Percentiles rank a stretch among this genome's conserved stretches.
phyloP scores from a whole-genome alignment of 192 early-diverging fungal species.

The Coemansia sp. region DNA sequence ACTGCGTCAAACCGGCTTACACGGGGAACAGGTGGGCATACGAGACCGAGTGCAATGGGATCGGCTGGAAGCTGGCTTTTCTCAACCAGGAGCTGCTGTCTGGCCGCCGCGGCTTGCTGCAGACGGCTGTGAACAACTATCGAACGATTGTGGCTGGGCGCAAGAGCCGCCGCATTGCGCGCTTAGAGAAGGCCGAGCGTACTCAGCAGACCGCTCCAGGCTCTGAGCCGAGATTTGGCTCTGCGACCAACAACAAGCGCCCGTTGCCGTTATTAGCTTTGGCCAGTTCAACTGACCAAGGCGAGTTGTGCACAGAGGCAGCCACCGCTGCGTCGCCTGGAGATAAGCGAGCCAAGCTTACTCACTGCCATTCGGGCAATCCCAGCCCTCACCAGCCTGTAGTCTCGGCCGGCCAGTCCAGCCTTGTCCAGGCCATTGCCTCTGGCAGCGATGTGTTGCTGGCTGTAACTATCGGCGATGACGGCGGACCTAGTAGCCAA shows the following conservation, averaged over 20 bases:
- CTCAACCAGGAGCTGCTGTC: conserved; percentile 65
- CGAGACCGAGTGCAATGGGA: conserved; percentile 80
- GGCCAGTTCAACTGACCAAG: background rate
- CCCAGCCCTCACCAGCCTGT: background rate
- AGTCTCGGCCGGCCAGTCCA: background rate
- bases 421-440: background rate
- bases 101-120: conserved; percentile 73
- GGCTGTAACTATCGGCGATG: background rate
- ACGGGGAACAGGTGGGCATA: conserved; percentile 82
- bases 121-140: conserved; percentile 81
- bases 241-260: conserved; percentile 7
- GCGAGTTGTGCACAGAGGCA: background rate
- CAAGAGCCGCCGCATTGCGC: conserved; percentile 68
- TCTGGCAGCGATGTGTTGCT: background rate
- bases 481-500: background rate
- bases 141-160: conserved; percentile 67
- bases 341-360: conserved; percentile 10
- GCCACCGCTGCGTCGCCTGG: background rate
- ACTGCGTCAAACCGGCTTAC: conserved; percentile 59
- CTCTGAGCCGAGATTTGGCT: background rate
- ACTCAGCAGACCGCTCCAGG: background rate
- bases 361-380: background rate
- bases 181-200: conserved; percentile 64
- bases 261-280: background rate
- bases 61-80: conserved; percentile 82